Conservation (phyloP, 2,329 filamentous ascomycete species). For the Hypoxylon sp. region DNA sequence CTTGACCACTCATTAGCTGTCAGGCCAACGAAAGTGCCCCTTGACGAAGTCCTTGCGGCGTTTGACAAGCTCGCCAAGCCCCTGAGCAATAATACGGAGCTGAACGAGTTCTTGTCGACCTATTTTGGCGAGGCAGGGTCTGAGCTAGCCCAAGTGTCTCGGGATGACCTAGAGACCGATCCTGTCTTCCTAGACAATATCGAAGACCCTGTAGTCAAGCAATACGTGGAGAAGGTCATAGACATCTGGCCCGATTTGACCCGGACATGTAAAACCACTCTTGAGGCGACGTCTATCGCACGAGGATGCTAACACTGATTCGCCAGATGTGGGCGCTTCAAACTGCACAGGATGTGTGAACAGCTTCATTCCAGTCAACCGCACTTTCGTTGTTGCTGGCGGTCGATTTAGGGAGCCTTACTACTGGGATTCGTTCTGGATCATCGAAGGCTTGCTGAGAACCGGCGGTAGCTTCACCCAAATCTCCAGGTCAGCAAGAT, state of each 20-base stretch:
- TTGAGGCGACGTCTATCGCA: neutral
- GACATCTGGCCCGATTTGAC: slow-evolving; percentile 75
- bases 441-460: slow-evolving; percentile 69
- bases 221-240: slow-evolving; percentile 71
- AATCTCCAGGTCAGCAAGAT: slow-evolving; percentile 56
- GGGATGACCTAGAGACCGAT: slow-evolving; percentile 60
- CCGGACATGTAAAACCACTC: slow-evolving; percentile 52
- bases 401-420: slow-evolving; percentile 76
- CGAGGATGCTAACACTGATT: neutral
- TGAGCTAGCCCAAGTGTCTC: slow-evolving; percentile 64
- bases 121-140: slow-evolving; percentile 71
- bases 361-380: slow-evolving; percentile 72
- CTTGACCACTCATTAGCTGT: slow-evolving; percentile 19
- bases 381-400: slow-evolving; percentile 74
- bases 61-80: slow-evolving; percentile 68
- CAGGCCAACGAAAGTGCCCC: slow-evolving; percentile 66
- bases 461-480: slow-evolving; percentile 69
- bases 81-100: slow-evolving; percentile 67
- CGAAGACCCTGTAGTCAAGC: slow-evolving; percentile 63
- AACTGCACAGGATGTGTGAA: slow-evolving; percentile 67
- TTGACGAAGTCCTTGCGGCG: slow-evolving; percentile 67
- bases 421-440: slow-evolving; percentile 77
- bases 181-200: slow-evolving; percentile 65
- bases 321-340: slow-evolving; percentile 53
- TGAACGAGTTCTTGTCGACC: slow-evolving; percentile 66